Base-by-base conservation (phyloP, 495 filamentous ascomycete genomes). In the Neurospora tetraspora region DNA sequence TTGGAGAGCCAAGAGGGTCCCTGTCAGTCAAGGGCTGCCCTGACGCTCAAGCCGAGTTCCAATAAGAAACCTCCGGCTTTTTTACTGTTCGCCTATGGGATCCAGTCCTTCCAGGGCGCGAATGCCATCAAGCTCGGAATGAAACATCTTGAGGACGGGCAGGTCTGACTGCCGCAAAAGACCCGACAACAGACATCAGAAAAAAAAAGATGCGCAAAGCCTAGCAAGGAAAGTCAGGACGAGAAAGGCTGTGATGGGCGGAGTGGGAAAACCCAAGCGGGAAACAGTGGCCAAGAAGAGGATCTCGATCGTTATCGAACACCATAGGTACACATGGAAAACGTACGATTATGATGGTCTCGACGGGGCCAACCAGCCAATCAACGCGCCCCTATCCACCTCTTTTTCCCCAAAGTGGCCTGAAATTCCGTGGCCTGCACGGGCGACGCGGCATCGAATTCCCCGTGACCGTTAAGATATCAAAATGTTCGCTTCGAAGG, bases 261-360 rank as follows among this genome's bases (percentile, higher is more conserved):
- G 61, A 27, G 16, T 31, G 38, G 65, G 23, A 65, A 12, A 47
- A 61, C 16, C 45, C 70, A 42, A 39, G 71, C 69, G 39, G 59
- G 65, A 69, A 71, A 71, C 73, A 71, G 42, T 71, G 70, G 70
- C 34, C 45, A 72, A 61, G 71, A 71, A 53, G 39, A 59, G 72
- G 74, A 80, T 81, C 78, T 80, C 78, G 79, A 81, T 81, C 78
- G 72, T 75, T 74, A 79, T 79, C 77, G 78, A 76, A 61, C 75
- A 70, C 73, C 71, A 72, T 69, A 73, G 77, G 75, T 34, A 69
- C 76, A 77, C 75, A 78, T 77, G 78, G 74, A 80, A 80, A 80
- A 81, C 76, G 76, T 80, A 79, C 76, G 77, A 80, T 79, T 72
- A 39, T 74, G 70, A 74, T 69, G 72, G 75, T 38, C 4, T 70